Conservation (phyloP, 768 basidiomycete species). For the Exsudoporus frostii region DNA sequence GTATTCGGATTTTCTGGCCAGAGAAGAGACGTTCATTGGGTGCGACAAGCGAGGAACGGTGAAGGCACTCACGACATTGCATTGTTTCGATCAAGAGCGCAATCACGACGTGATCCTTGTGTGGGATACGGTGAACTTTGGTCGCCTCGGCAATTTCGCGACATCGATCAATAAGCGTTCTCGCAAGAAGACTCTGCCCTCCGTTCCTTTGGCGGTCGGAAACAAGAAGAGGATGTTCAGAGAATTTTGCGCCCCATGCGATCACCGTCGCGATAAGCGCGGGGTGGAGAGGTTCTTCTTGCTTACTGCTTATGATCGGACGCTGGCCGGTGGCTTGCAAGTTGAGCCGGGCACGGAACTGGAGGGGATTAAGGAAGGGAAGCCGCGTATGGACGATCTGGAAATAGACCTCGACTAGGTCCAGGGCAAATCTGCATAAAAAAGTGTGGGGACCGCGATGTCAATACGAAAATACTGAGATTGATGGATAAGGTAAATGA, state of each 20-base stretch:
- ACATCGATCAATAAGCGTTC: conserved; percentile 73
- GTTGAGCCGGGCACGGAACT: conserved; percentile 72
- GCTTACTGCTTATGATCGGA: conserved; percentile 16
- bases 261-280: conserved; percentile 82
- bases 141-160: conserved; percentile 83
- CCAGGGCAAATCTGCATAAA: conserved; percentile 72
- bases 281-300: conserved; percentile 55
- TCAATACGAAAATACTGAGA: conserved; percentile 10
- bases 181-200: conserved; percentile 75
- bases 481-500: conserved; percentile 29
- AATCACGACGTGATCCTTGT: conserved; percentile 78
- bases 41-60: neutral
- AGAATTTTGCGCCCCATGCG: conserved; percentile 92
- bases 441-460: conserved; percentile 10
- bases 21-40: conserved; percentile 6
- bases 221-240: conserved; percentile 81
- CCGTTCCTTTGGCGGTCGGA: conserved; percentile 70
- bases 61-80: conserved; percentile 75
- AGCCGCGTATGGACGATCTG: conserved; percentile 88
- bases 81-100: conserved; percentile 78
- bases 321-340: conserved; percentile 32
- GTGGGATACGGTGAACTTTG: conserved; percentile 81
- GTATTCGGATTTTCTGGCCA: conserved; percentile 67
- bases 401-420: conserved; percentile 93
- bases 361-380: conserved; percentile 80